phyloP scores from a whole-genome alignment of 129 eudicot species.

The Cynara cardunculus region DNA sequence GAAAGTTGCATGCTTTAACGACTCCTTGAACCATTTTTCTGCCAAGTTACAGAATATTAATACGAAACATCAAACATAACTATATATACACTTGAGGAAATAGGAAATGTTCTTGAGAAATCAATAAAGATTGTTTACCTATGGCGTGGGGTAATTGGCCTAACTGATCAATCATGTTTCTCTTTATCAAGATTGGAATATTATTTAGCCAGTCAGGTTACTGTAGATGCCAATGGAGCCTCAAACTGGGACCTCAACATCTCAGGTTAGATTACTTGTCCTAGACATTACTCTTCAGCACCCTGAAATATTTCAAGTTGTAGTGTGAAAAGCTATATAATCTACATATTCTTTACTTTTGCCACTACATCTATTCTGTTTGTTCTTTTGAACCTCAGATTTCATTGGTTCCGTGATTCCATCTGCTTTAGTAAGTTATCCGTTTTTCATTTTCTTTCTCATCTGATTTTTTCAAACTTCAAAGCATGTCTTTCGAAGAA shows the following conservation, averaged over 20 bases:
- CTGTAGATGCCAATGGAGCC: conserved; percentile 1
- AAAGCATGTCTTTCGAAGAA: background rate
- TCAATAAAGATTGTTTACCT: background rate
- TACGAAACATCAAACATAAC: background rate
- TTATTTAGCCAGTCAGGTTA: background rate
- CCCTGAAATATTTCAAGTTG: background rate
- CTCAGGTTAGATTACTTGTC: conserved; percentile 7
- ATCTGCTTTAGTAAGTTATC: background rate
- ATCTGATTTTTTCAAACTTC: background rate
- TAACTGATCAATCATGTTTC: background rate
- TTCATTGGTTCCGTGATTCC: background rate
- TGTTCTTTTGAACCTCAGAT: background rate
- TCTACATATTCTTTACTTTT: background rate
- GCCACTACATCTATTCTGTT: background rate
- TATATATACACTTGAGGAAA: background rate
- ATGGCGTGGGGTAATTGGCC: background rate
- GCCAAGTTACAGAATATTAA: background rate
- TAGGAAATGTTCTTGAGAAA: background rate
- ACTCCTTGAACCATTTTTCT: background rate
- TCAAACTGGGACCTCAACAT: conserved; percentile 1
- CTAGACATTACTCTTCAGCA: background rate
- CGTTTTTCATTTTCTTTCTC: background rate
- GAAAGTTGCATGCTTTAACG: background rate
- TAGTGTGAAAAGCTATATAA: background rate
- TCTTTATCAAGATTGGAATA: background rate